These are phyloP conservation scores for Hevea brasiliensis DNA, from an alignment of 345 rosid species.

Conservation along the genomic window DNA sequence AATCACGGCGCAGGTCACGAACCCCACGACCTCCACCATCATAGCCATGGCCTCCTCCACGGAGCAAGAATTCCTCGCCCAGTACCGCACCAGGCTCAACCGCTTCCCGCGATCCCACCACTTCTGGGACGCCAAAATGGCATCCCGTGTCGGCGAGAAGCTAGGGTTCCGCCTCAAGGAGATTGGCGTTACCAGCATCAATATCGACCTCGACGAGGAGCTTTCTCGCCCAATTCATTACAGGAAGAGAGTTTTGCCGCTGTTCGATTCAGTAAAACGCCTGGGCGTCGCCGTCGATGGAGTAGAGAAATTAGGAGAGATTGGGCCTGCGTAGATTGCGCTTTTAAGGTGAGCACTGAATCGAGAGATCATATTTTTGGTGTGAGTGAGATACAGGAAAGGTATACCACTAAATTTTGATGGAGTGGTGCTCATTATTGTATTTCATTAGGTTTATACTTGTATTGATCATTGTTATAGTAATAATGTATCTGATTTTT, in stretches of 20 bases:
- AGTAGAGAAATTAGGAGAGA: conserved; percentile 47
- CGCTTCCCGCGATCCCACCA: conserved; percentile 52
- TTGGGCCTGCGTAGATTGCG: conserved; percentile 25
- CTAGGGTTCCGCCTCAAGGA: conserved; percentile 65
- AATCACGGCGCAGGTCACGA: conserved; percentile 77
- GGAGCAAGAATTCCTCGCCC: conserved; percentile 68
- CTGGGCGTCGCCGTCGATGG: conserved; percentile 68
- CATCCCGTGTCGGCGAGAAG: conserved; percentile 84
- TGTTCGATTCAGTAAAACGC: conserved; percentile 75
- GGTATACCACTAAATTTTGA: background rate
- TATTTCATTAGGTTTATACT: background rate
- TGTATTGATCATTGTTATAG: too few relatives aligned
- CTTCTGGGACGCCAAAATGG: conserved; percentile 66
- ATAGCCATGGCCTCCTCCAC: conserved; percentile 91
- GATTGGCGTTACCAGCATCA: conserved; percentile 53
- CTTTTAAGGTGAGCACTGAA: background rate
- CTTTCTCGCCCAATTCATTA: conserved; percentile 64
- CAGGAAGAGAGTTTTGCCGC: conserved; percentile 60
- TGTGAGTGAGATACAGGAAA: too few relatives aligned
- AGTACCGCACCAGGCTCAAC: conserved; percentile 58
- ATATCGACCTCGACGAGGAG: conserved; percentile 64
- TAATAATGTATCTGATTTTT: background rate
- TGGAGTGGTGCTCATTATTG: background rate
- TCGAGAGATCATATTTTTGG: background rate
- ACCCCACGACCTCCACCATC: conserved; percentile 56